Evolutionary conservation across 495 filamentous ascomycete species (phyloP).

Genomic region (Lophium mytilinum): DNA sequence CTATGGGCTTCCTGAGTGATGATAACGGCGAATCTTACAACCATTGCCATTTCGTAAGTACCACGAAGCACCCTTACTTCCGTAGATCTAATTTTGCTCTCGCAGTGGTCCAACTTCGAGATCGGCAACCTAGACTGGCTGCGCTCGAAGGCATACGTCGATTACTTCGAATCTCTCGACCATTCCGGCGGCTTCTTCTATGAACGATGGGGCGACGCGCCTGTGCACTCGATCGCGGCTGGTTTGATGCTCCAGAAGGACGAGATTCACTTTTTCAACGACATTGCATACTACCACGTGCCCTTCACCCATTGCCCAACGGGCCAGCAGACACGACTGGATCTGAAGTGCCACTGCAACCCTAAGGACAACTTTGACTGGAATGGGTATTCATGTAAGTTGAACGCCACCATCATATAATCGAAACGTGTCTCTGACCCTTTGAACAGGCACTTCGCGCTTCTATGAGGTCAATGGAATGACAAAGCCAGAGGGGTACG

Average conservation of each 20-base stretch:
- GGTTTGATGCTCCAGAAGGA: constrained; percentile 78
- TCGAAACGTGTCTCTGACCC: neutral
- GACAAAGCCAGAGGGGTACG: constrained; percentile 72
- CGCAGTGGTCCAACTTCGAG: constrained; percentile 51
- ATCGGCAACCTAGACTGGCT: constrained; percentile 55
- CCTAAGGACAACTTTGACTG: constrained; percentile 97
- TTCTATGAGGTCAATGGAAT: constrained; percentile 77
- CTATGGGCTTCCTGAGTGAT: constrained; percentile 85
- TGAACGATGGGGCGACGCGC: constrained; percentile 56
- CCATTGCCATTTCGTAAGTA: constrained; percentile 80
- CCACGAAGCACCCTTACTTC: neutral
- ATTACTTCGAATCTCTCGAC: constrained; percentile 53
- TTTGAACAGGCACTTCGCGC: constrained; percentile 57
- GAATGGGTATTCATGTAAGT: constrained; percentile 92
- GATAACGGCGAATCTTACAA: constrained; percentile 82
- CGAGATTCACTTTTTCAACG: constrained; percentile 96
- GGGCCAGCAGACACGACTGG: constrained; percentile 66
- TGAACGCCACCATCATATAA: neutral
- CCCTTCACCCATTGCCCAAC: constrained; percentile 97
- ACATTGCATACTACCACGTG: constrained; percentile 98
- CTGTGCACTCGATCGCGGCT: constrained; percentile 85
- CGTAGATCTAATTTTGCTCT: constrained; percentile 3
- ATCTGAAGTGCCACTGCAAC: constrained; percentile 88
- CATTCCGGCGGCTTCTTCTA: constrained; percentile 53
- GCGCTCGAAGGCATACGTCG: constrained; percentile 45